A percentile compares a stretch with the other conserved stretches of the same genome.
Conservation (phyloP, 331 rosid genomes). For the Saraca asoca region DNA sequence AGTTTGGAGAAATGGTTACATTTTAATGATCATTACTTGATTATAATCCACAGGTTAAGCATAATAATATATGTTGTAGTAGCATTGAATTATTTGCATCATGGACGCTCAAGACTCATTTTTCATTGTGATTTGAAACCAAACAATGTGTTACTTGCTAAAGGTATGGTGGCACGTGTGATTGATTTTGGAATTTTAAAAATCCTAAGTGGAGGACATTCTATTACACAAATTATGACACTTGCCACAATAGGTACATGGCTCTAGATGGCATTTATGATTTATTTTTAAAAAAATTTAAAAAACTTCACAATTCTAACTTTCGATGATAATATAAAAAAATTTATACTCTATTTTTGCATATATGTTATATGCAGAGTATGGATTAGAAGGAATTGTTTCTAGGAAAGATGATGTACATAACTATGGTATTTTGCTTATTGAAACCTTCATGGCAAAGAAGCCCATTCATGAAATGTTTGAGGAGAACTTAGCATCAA, state of each 20-base stretch:
- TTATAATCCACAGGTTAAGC: constrained; percentile 27
- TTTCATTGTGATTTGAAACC: constrained; percentile 46
- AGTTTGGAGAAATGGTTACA: constrained; percentile 35
- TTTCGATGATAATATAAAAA: too few relatives aligned
- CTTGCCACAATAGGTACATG: constrained; percentile 41
- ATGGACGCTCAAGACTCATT: constrained; percentile 21
- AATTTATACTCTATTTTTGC: too few relatives aligned
- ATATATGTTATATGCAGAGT: not conserved
- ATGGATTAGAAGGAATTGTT: not conserved
- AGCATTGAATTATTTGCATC: constrained; percentile 36
- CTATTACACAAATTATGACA: constrained; percentile 12
- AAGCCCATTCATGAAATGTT: constrained; percentile 23
- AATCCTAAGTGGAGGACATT: constrained; percentile 28
- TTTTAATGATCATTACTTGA: not conserved
- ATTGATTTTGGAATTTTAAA: constrained; percentile 46
- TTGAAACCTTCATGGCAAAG: constrained; percentile 15
- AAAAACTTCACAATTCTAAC: too few relatives aligned
- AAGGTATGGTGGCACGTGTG: constrained; percentile 36
- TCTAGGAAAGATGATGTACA: constrained; percentile 7
- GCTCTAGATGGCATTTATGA: constrained; percentile 32
- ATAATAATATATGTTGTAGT: not conserved
- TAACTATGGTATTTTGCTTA: constrained; percentile 16
- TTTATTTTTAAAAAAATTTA: not conserved
- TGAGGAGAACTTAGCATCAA: constrained; percentile 8
- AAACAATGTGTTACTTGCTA: constrained; percentile 35